Conservation (phyloP, 2,329 filamentous ascomycete genomes). For the Trichoderma koningiopsis region DNA sequence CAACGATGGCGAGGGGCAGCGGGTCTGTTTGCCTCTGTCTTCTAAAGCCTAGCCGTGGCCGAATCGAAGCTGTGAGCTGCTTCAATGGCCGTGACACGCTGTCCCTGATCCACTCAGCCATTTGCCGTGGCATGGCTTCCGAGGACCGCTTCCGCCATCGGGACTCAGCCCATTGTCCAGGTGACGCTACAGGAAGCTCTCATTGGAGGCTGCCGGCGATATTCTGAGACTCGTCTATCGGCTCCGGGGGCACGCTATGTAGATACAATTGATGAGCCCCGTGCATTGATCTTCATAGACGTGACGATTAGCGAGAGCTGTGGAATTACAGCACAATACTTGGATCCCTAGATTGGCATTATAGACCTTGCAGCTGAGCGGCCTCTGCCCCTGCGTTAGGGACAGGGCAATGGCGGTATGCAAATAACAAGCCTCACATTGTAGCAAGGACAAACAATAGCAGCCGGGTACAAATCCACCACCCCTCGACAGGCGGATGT, state of each 20-base stretch:
- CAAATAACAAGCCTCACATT: background rate
- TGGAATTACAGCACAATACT: background rate
- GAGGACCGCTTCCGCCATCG: background rate
- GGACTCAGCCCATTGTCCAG: background rate
- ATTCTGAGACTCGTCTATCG: background rate
- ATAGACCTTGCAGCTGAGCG: background rate
- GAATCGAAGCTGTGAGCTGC: background rate
- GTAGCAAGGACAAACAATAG: background rate
- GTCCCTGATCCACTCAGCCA: background rate
- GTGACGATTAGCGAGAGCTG: background rate
- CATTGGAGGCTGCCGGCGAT: background rate
- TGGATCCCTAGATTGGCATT: background rate
- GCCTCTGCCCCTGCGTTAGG: background rate
- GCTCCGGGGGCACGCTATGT: background rate
- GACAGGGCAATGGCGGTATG: conserved; percentile 2
- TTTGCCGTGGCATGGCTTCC: background rate
- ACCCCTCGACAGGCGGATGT: background rate
- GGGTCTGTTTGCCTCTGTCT: background rate
- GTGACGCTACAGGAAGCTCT: conserved; percentile 2
- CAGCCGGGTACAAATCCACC: background rate
- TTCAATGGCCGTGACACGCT: background rate
- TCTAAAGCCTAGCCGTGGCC: background rate
- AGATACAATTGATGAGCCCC: background rate
- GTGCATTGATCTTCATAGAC: background rate
- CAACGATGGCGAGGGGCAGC: background rate